phyloP scores from a whole-genome alignment of 78 protist species.

The Kipferlia bialata region DNA sequence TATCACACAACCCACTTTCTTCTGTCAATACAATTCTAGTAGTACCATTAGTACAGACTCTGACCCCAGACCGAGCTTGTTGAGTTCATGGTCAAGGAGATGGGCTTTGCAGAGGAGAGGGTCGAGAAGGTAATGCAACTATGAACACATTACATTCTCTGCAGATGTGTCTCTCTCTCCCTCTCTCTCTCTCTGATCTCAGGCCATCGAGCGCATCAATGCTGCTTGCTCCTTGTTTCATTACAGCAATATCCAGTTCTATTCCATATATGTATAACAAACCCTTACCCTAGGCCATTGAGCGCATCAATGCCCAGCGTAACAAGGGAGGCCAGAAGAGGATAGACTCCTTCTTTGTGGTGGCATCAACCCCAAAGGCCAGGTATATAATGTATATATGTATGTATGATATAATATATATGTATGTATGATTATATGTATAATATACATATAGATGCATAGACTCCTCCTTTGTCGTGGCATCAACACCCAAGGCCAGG shows the following conservation, averaged over 20 bases:
- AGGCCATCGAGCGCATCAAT: no score
- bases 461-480: background rate
- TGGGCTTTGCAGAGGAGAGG: conserved; percentile 11
- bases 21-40: background rate
- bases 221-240: no score
- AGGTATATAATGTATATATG: no score
- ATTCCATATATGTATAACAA: no score
- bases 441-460: no score
- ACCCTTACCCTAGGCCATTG: no score
- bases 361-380: background rate
- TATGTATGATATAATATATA: no score
- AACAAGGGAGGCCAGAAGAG: background rate
- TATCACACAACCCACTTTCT: background rate
- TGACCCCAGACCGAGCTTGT: background rate
- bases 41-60: background rate
- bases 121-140: background rate
- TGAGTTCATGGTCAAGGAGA: conserved; percentile 9
- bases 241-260: no score
- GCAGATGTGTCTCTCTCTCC: no score
- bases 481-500: background rate
- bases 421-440: no score
- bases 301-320: background rate
- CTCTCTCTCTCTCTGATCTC: no score
- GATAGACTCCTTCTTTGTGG: background rate
- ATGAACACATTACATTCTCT: no score